Percentiles rank a stretch among this genome's conserved stretches.
These are phyloP conservation scores for Helianthus tuberosus DNA, from an alignment of 129 eudicot genomes.

Conservation along the genomic window DNA sequence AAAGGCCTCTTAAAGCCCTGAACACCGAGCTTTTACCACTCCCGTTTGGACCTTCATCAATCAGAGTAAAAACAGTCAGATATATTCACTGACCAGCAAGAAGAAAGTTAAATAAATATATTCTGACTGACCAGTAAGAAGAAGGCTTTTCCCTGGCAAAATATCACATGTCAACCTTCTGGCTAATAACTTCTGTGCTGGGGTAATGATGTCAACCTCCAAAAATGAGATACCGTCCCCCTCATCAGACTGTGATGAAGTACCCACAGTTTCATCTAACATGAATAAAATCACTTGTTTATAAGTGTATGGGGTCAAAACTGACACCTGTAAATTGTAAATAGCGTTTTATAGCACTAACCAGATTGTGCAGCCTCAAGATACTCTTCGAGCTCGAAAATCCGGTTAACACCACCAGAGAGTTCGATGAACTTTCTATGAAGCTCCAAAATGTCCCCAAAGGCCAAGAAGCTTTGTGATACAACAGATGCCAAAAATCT, in stretches of 20 bases:
- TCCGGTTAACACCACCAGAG: constrained; percentile 92
- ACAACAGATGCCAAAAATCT: constrained; percentile 98
- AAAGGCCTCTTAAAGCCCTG: constrained; percentile 90
- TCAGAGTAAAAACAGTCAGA: neutral
- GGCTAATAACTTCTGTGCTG: constrained; percentile 82
- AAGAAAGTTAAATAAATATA: no score
- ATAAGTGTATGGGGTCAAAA: neutral
- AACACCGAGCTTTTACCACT: constrained; percentile 97
- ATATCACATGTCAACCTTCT: constrained; percentile 78
- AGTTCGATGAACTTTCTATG: constrained; percentile 88
- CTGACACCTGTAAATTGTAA: neutral
- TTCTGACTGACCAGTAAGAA: constrained; percentile 79
- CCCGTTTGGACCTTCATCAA: constrained; percentile 90
- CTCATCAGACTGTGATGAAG: constrained; percentile 36
- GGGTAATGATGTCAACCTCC: constrained; percentile 88
- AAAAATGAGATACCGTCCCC: constrained; percentile 65
- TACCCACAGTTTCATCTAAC: constrained; percentile 41
- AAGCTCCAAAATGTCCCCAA: constrained; percentile 97
- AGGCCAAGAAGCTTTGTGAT: constrained; percentile 98
- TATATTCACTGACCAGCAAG: neutral
- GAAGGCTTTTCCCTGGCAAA: constrained; percentile 80
- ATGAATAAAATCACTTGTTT: no score
- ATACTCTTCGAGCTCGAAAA: constrained; percentile 94
- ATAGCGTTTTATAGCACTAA: constrained; percentile 18
- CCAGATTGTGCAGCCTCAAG: constrained; percentile 92